Evolutionary conservation across 371 early-diverging fungal species (phyloP), one percentile per base, ranked within the genome.

Genomic region (Zancudomyces culisetae): DNA sequence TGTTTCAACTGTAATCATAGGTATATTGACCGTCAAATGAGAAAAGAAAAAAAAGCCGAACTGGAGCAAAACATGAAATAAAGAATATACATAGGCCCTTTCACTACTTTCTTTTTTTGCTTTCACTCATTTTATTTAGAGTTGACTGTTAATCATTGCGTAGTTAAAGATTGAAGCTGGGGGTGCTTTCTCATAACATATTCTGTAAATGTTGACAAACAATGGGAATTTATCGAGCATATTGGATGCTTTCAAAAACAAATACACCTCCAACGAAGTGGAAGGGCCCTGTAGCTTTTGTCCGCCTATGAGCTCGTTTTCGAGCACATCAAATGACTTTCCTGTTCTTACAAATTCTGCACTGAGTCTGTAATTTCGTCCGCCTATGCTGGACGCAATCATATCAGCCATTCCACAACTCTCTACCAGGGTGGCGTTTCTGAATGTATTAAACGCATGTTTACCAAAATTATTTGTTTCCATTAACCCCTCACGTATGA

Each of bases 231-330:
- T 80, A 12, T 75, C 58, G 13, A 69, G 70, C 55, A 81, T 60
- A 22, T 76, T 68, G 51, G 77, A 63, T 42, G 69, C 70, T 42
- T 67, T 62, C 51, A 97, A 69, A 60, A 89, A 87, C 56, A 79
- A 68, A 61, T 87, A 71, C 43, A 97, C 81, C 66, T 94, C 92
- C 64, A 81, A 70, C 23, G 89, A 83, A 0, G 98, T 95, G 39
- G 83, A 66, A 19, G 93, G 86, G 50, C 99, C 99, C 70, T 98
- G 99, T 43, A 98, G 74, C 70, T 98, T 97, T 59, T 98, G 98
- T 27, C 97, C 98, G 57, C 90, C 87, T 55, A 98, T 75, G 64
- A 90, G 62, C 58, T 90, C 88, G 29, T 72, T 60, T 62, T 98
- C 98, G 21, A 98, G 75, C 49, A 74, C 78, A 42, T 87, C 84